A percentile compares a stretch with the other conserved stretches of the same genome.
Conservation (phyloP, 108 stramenopile genomes). For the Seminavis robusta region DNA sequence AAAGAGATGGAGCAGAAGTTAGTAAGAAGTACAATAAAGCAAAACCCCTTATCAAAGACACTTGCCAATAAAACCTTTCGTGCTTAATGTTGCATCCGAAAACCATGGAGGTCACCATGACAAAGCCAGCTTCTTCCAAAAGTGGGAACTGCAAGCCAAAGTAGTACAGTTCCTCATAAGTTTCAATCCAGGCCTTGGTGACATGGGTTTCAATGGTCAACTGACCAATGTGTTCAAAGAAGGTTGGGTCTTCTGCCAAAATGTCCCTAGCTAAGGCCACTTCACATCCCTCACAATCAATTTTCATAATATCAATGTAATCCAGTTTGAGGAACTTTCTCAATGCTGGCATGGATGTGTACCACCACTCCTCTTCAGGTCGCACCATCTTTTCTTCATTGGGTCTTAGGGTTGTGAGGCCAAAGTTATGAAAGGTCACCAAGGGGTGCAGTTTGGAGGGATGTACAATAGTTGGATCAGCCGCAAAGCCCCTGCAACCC, state of each 20-base stretch:
- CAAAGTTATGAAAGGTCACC: slow-evolving; percentile 68
- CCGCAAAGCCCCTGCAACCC: slow-evolving; percentile 62
- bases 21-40: no score
- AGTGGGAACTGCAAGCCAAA: slow-evolving; percentile 49
- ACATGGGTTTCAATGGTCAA: slow-evolving; percentile 62
- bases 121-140: slow-evolving; percentile 65
- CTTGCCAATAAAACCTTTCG: no score
- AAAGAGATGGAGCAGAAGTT: no score
- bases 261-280: slow-evolving; percentile 59
- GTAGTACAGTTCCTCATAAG: slow-evolving; percentile 53
- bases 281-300: slow-evolving; percentile 69
- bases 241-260: slow-evolving; percentile 49
- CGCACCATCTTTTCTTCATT: slow-evolving; percentile 54
- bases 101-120: slow-evolving; percentile 26
- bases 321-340: slow-evolving; percentile 33
- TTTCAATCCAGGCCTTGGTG: slow-evolving; percentile 53
- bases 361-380: slow-evolving; percentile 53
- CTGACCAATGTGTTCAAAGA: slow-evolving; percentile 52
- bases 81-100: slow-evolving; percentile 48
- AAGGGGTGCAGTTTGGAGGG: slow-evolving; percentile 45
- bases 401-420: slow-evolving; percentile 29
- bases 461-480: slow-evolving; percentile 58
- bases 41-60: no score
- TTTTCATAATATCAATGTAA: slow-evolving; percentile 38
- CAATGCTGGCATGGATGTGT: slow-evolving; percentile 36